Evolutionary conservation across 1,284 basidiomycete species (phyloP), one percentile per base, ranked within the genome.

Genomic region (Cutaneotrichosporon sp.): DNA sequence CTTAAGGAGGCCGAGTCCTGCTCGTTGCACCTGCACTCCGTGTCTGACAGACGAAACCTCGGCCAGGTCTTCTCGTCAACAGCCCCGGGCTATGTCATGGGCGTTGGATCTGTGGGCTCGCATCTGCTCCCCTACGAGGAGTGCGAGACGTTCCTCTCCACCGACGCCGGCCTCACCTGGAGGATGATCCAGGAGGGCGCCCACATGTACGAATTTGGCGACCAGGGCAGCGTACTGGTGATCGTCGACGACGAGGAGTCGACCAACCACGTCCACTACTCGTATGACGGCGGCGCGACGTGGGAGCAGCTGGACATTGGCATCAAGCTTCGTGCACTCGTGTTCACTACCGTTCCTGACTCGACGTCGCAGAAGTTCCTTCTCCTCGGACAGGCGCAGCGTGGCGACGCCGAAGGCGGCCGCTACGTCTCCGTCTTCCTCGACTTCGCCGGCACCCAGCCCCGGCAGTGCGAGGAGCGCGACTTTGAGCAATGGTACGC

Each of bases 191-290:
- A 79, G 35, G 78, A 77, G 52, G 85, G 86, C 19, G 88, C 94
- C 1, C 86, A 91, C 72, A 90, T 91, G 75, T 97, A 97, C 69
- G 92, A 97, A 72, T 94, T 97, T 72, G 94, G 94, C 16, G 94
- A 97, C 67, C 81, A 80, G 79, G 70, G 94, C 1, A 87, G 86
- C 60, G 80, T 97, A 29, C 75, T 97, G 29, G 84, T 97, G 19
- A 79, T 87, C 14, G 83, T 91, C 8, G 85, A 92, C 61, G 92
- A 98, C 65, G 92, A 97, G 64, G 85, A 88, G 35, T 70, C 76
- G n/a, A 86, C 84, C 1, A 82, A 88, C 61, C 77, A 79, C 27
- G 76, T 97, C 29, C 78, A 78, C 39, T 97, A 94, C 71, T 89
- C 88, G n/a, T 83, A 84, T 38, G 86, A 98, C 70, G 80, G 89